phyloP scores from a whole-genome alignment of 163 green algal species.

The Chlamydomonas reinhardtii region DNA sequence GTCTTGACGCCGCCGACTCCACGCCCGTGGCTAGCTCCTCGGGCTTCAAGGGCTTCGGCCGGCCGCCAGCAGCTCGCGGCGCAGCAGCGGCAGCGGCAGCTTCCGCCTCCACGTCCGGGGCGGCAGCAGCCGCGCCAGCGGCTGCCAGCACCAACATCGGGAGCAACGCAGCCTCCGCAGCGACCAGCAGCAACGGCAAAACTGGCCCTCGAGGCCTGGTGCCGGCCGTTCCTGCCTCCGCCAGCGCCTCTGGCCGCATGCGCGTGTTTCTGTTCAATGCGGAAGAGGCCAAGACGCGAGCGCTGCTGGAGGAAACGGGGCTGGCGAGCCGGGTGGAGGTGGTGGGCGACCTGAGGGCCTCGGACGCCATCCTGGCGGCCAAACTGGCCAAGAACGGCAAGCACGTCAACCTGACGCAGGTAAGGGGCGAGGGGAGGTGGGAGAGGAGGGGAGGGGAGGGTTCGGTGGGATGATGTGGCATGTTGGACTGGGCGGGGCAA shows the following conservation, averaged over 20 bases:
- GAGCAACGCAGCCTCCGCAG: too few relatives aligned
- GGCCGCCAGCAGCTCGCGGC: not conserved
- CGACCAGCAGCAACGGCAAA: not conserved
- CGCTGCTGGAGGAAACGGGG: slow-evolving; percentile 32
- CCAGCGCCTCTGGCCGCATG: not conserved
- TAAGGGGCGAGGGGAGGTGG: not conserved
- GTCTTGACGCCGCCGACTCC: too few relatives aligned
- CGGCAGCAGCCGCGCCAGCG: not conserved
- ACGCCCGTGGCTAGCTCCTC: not conserved
- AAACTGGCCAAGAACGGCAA: slow-evolving; percentile 17
- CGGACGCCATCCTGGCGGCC: slow-evolving; percentile 24
- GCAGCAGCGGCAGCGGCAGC: not conserved
- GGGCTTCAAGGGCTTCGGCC: slow-evolving; percentile 31
- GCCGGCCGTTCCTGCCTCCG: too few relatives aligned
- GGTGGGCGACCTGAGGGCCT: slow-evolving; percentile 2
- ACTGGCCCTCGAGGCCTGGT: too few relatives aligned
- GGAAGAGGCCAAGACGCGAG: slow-evolving; percentile 28
- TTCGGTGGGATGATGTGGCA: too few relatives aligned
- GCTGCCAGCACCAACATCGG: not conserved
- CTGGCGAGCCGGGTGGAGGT: slow-evolving; percentile 34
- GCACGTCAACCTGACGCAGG: slow-evolving; percentile 34
- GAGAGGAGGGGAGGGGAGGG: not conserved
- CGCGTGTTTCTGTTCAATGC: slow-evolving; percentile 50
- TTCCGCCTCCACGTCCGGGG: not conserved
- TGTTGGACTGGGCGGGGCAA: too few relatives aligned